A percentile compares a stretch with the other conserved stretches of the same genome.
These are phyloP conservation scores for slime mould (Dictyostelium discoideum) DNA, from an alignment of 78 protist species.

Conservation along the genomic window dicty_2.7 NC_007090.3:4046501-4047000, in stretches of 20 bases:
- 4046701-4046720: neutral
- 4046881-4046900: too few species aligned
- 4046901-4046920: neutral
- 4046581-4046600: neutral
- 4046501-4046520: neutral
- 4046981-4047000: neutral
- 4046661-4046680: neutral
- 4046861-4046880: too few species aligned
- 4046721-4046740: neutral
- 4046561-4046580: neutral
- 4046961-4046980: neutral
- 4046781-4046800: too few species aligned
- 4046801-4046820: too few species aligned
- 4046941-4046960: neutral
- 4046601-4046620: neutral
- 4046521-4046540: neutral
- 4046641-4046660: conserved; percentile 2
- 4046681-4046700: neutral
- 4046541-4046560: neutral
- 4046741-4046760: neutral
- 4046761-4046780: neutral
- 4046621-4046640: neutral
- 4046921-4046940: neutral
- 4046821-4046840: too few species aligned
- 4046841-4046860: too few species aligned